Conservation (phyloP, 148 eudicot genomes). For the Pharnaceum exiguum region DNA sequence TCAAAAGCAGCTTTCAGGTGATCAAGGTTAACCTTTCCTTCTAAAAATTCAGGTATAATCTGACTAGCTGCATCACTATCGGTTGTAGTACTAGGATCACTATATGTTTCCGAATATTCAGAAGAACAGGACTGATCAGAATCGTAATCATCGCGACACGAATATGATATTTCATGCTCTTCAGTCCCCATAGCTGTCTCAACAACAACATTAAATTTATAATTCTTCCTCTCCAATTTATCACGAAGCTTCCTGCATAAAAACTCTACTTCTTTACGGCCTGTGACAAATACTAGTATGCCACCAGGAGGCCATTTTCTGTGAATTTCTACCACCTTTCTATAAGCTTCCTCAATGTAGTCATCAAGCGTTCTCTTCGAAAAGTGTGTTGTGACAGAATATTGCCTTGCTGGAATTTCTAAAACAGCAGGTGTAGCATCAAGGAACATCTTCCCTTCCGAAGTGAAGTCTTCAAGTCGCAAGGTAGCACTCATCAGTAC, state of each 20-base stretch:
- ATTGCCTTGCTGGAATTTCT: slow-evolving; percentile 95
- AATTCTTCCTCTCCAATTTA: too few relatives aligned
- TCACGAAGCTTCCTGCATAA: slow-evolving; percentile 79
- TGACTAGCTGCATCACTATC: slow-evolving; percentile 31
- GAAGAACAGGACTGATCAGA: slow-evolving; percentile 42
- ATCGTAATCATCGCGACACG: slow-evolving; percentile 42
- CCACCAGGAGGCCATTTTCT: slow-evolving; percentile 94
- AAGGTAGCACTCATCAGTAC: slow-evolving; percentile 94
- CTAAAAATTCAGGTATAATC: slow-evolving; percentile 24
- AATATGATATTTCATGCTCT: too few relatives aligned
- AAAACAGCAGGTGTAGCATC: too few relatives aligned
- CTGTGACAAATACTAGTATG: slow-evolving; percentile 80
- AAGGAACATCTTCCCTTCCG: slow-evolving; percentile 75
- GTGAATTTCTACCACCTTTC: slow-evolving; percentile 86
- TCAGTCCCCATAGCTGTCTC: too few relatives aligned
- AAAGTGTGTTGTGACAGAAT: slow-evolving; percentile 72
- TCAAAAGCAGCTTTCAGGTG: slow-evolving; percentile 74
- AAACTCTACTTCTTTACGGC: slow-evolving; percentile 93
- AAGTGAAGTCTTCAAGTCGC: slow-evolving; percentile 90
- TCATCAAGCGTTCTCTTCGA: slow-evolving; percentile 86
- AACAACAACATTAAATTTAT: too few relatives aligned
- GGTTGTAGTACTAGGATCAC: slow-evolving; percentile 47
- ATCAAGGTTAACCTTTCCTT: slow-evolving; percentile 35
- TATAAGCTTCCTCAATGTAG: slow-evolving; percentile 74
- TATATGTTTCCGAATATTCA: slow-evolving; percentile 42